Base-by-base conservation (phyloP, 2,329 filamentous ascomycete genomes). In the Fusarium buxicola region DNA sequence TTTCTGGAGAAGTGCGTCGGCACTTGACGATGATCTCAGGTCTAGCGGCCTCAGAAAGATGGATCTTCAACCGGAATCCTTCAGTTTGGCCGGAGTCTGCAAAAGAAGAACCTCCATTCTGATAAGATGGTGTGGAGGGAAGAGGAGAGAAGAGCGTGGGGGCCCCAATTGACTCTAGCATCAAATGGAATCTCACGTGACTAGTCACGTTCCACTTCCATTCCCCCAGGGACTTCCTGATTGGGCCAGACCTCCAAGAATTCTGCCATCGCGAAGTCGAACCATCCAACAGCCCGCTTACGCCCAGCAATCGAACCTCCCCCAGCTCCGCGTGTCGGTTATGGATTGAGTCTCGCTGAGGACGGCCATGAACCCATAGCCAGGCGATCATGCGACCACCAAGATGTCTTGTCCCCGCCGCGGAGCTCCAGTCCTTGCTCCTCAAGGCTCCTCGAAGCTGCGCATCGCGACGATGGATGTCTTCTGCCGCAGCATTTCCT, bases 371-470 rank as follows among this genome's bases (percentile, higher is more conserved):
- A 71, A 70, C 64, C 60, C 57, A 64, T 64, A 63, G 62, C 54
- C 60, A 64, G 68, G 66, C 68, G 71, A 75, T 60, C 54, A 75
- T 75, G 73, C 72, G 72, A 73, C 72, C 71, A 68, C 65, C 70
- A 72, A 58, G 70, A 74, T 67, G 71, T 59, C 65, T 74, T 53
- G 52, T 65, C 65, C 70, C 64, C 57, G 66, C 72, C 56, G 55
- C 69, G 60, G 70, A 74, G 66, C 63, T 74, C 52, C 65, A 60
- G 43, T 59, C 61, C 45, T 43, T 70, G 39, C 61, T 71, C 46
- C 48, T 56, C 49, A 66, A 60, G 51, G 56, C 60, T 51, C 60
- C 66, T 47, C 39, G 61, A 38, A 63, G 43, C 31, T 60, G 53
- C 44, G 28, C 49, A 31, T 40, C 49, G 12, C 58, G 65, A 61